phyloP scores from a whole-genome alignment of 2,329 filamentous ascomycete genomes.

The Sporothrix humicola region DNA sequence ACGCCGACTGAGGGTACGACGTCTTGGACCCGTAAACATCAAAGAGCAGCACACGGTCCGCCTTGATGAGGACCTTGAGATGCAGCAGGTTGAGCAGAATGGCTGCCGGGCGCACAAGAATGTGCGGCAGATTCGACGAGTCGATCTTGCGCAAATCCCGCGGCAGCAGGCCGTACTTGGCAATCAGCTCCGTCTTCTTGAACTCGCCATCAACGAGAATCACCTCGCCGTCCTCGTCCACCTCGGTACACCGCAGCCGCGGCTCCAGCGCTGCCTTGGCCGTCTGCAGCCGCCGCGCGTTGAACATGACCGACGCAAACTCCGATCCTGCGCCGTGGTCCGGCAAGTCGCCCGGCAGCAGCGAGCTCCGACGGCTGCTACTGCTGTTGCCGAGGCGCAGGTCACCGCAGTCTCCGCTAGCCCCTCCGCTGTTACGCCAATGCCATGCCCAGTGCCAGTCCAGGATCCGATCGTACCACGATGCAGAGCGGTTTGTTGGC shows the following conservation, averaged over 20 bases:
- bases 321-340: slow-evolving; percentile 46
- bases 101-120: slow-evolving; percentile 88
- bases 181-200: slow-evolving; percentile 96
- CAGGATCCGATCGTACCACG: slow-evolving; percentile 29
- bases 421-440: slow-evolving; percentile 7
- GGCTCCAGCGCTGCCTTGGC: slow-evolving; percentile 83
- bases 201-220: slow-evolving; percentile 94
- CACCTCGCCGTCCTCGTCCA: slow-evolving; percentile 89
- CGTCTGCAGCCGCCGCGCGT: slow-evolving; percentile 69
- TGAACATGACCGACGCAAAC: slow-evolving; percentile 40
- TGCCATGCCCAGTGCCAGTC: slow-evolving; percentile 26
- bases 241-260: slow-evolving; percentile 89
- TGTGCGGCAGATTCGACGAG: slow-evolving; percentile 92
- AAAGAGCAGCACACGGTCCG: slow-evolving; percentile 89
- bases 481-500: background rate
- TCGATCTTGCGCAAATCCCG: slow-evolving; percentile 98
- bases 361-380: slow-evolving; percentile 32
- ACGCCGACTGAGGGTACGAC: slow-evolving; percentile 92
- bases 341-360: slow-evolving; percentile 65
- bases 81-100: slow-evolving; percentile 97
- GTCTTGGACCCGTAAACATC: slow-evolving; percentile 95
- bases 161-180: slow-evolving; percentile 92
- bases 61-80: slow-evolving; percentile 91
- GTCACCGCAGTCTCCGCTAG: background rate
- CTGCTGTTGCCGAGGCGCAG: background rate